These are phyloP conservation scores for Colletotrichum melonis DNA, from an alignment of 2,329 filamentous ascomycete species.

Conservation along the genomic window DNA sequence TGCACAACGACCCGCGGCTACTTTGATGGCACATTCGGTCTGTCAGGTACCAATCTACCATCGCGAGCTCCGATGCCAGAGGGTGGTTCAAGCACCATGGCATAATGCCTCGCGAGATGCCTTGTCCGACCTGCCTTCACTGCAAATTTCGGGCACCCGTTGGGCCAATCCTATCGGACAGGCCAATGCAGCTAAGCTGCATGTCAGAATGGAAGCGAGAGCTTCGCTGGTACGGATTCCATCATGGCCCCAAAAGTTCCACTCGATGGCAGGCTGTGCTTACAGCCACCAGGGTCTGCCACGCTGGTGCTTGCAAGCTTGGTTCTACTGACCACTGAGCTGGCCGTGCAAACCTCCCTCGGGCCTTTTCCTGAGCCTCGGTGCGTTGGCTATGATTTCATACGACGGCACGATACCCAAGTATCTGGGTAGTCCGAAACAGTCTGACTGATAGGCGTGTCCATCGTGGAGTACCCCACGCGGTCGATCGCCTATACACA, in stretches of 20 bases:
- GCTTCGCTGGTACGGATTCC: conserved; percentile 7
- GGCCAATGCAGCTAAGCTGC: conserved; percentile 17
- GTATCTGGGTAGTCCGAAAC: conserved; percentile 14
- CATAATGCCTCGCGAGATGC: conserved; percentile 28
- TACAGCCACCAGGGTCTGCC: conserved; percentile 1
- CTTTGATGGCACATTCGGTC: background rate
- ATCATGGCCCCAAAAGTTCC: conserved; percentile 19
- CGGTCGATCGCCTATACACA: conserved; percentile 13
- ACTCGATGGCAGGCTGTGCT: conserved; percentile 33
- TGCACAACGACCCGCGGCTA: conserved; percentile 6
- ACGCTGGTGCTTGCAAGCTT: background rate
- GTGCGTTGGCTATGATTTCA: conserved; percentile 14
- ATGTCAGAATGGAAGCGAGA: conserved; percentile 29
- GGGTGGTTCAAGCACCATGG: background rate
- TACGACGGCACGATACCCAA: conserved; percentile 20
- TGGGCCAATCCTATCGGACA: conserved; percentile 11
- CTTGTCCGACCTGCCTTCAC: conserved; percentile 7
- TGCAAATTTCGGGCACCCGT: conserved; percentile 7
- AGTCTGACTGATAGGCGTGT: background rate
- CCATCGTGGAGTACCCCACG: conserved; percentile 18
- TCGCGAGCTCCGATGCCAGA: conserved; percentile 27
- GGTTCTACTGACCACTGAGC: conserved; percentile 7
- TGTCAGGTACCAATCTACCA: conserved; percentile 1
- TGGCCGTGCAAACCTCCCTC: background rate
- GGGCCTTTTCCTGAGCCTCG: background rate